Evolutionary conservation across 345 rosid species (phyloP).

Genomic region (Isatis tinctoria): DNA sequence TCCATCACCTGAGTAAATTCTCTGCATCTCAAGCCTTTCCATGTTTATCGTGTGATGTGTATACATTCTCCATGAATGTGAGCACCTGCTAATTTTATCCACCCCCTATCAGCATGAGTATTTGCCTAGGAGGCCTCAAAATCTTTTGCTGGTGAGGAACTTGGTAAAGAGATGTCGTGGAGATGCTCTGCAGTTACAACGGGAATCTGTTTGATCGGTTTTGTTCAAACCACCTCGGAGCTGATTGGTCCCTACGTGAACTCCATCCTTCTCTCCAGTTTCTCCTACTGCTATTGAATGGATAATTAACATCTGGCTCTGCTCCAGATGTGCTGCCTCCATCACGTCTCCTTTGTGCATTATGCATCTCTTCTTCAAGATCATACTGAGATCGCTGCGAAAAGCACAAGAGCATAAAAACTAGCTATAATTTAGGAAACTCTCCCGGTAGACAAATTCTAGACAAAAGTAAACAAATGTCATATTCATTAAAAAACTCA

Average conservation of each 20-base stretch:
- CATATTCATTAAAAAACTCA: not conserved
- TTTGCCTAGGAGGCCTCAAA: slow-evolving; percentile 17
- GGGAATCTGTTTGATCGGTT: slow-evolving; percentile 44
- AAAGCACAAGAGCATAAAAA: slow-evolving; percentile 5
- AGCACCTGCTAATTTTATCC: not conserved
- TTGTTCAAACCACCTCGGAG: slow-evolving; percentile 37
- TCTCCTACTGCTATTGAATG: slow-evolving; percentile 45
- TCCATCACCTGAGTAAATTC: not conserved
- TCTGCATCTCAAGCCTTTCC: slow-evolving; percentile 13
- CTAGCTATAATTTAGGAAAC: not conserved
- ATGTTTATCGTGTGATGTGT: not conserved
- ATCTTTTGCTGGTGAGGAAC: slow-evolving; percentile 14
- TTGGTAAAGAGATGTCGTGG: slow-evolving; percentile 4
- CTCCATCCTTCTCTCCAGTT: slow-evolving; percentile 51
- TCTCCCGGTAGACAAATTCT: not conserved
- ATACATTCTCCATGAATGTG: not conserved
- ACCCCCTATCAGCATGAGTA: not conserved
- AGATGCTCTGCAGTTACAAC: slow-evolving; percentile 26
- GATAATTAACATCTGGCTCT: slow-evolving; percentile 42
- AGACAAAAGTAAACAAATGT: not conserved
- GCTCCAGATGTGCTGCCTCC: slow-evolving; percentile 53
- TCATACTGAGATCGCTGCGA: slow-evolving; percentile 78
- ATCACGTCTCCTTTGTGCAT: slow-evolving; percentile 49
- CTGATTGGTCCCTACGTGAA: slow-evolving; percentile 35
- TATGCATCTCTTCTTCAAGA: slow-evolving; percentile 76